Percentiles rank a stretch among this genome's conserved stretches.
Conservation (phyloP, 371 early-diverging fungal genomes). For the Spiromyces aspiralis region DNA sequence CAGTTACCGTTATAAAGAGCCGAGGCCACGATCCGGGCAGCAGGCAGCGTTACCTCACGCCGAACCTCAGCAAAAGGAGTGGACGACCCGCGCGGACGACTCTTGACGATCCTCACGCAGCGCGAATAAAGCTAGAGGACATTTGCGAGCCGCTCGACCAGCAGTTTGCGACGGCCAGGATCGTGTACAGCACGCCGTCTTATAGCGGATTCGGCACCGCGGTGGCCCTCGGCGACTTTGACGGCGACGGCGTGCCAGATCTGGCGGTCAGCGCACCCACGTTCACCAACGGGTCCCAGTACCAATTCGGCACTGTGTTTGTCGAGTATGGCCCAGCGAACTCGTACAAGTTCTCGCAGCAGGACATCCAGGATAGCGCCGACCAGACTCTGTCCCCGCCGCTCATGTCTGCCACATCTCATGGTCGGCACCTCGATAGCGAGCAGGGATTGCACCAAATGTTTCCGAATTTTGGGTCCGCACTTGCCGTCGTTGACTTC, state of each 20-base stretch:
- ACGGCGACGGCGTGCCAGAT: conserved; percentile 37
- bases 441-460: background rate
- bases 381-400: conserved; percentile 7
- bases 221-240: conserved; percentile 48
- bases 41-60: background rate
- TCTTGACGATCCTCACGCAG: no score
- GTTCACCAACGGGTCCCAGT: conserved; percentile 2
- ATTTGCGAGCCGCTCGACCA: background rate
- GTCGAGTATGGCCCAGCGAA: conserved; percentile 9
- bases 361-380: conserved; percentile 12
- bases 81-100: no score
- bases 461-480: conserved; percentile 54
- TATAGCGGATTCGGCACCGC: conserved; percentile 50
- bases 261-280: conserved; percentile 62
- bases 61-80: background rate
- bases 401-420: background rate
- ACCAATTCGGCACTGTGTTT: conserved; percentile 47
- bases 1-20: no score
- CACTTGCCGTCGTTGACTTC: conserved; percentile 53
- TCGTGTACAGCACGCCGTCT: conserved; percentile 24
- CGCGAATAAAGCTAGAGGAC: no score
- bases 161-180: conserved; percentile 9
- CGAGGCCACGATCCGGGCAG: background rate
- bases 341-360: conserved; percentile 11
- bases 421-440: background rate